Percentiles rank a stretch among this genome's conserved stretches.
Conservation (phyloP, 768 basidiomycete species). For the Strobilomyces echinocephalus region DNA sequence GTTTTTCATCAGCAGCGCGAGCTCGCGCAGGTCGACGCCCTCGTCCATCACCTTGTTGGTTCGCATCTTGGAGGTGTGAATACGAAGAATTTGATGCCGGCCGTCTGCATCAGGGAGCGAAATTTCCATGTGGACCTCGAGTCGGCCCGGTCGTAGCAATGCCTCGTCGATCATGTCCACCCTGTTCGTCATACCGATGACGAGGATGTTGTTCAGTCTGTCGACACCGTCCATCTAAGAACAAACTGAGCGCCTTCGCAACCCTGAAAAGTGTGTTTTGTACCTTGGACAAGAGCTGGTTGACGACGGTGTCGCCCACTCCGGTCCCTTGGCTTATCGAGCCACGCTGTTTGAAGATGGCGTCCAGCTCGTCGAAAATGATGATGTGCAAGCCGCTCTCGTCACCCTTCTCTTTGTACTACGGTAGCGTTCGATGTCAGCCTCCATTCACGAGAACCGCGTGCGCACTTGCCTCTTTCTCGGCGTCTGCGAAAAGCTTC, state of each 20-base stretch:
- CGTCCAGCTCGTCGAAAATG: constrained; percentile 98
- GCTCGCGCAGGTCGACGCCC: constrained; percentile 78
- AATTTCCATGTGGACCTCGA: constrained; percentile 99
- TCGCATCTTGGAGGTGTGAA: constrained; percentile 95
- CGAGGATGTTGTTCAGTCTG: constrained; percentile 96
- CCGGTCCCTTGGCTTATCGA: constrained; percentile 88
- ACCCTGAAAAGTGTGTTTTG: background rate
- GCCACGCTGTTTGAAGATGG: constrained; percentile 98
- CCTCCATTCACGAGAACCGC: background rate
- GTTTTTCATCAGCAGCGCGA: constrained; percentile 87
- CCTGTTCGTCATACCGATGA: constrained; percentile 99
- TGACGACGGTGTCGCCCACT: constrained; percentile 98
- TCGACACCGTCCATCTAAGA: constrained; percentile 97
- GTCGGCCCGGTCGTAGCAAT: constrained; percentile 91
- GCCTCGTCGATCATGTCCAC: constrained; percentile 99
- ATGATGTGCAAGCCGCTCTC: constrained; percentile 98
- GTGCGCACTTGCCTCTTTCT: constrained; percentile 69
- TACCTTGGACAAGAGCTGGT: constrained; percentile 95
- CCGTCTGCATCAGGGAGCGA: constrained; percentile 94
- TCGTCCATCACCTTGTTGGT: constrained; percentile 82
- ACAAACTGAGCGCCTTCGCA: constrained; percentile 7
- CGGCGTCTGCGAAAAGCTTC: constrained; percentile 96
- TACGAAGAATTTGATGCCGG: constrained; percentile 87
- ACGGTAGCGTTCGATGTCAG: constrained; percentile 2
- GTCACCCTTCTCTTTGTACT: constrained; percentile 97